Base-by-base conservation (phyloP, 495 filamentous ascomycete genomes). In the Cercophora scortea region DNA sequence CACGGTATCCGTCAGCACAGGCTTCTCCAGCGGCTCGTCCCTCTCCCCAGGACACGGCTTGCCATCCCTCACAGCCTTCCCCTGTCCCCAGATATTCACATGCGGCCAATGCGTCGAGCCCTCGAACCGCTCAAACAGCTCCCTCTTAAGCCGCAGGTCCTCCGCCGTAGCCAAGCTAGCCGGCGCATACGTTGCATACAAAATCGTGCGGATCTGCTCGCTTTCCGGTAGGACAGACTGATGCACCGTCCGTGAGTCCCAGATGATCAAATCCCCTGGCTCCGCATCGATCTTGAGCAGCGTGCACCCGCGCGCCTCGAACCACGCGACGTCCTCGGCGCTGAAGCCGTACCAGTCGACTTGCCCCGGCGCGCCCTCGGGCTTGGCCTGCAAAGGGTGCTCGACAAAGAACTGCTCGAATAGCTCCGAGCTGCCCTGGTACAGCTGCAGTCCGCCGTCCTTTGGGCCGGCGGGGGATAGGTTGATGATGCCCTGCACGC, bases 401-500 rank as follows among this genome's bases (percentile, higher is more conserved):
- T 40, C 38, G 38, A 7, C 38, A 7, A 40, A 40, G 54, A 70
- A 74, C 53, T 69, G 51, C 25, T 68, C 61, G 13, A 59, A 66
- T 8, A 72, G 32, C 3, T 11, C 38, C 38, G 38, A 62, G 51
- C 51, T 72, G 68, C 0, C 55, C 63, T 33, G 68, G 69, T 9
- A 72, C 13, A 71, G 62, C 36, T 71, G 69, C 3, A 74, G 64
- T 4, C 71, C 71, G 12, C 71, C 71, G 47, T 78, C 74, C 6
- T 71, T 57, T 15, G 71, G 67, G 0, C 73, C 74, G 50, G 62
- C 65, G 25, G 72, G 73, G 9, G 61, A 51, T 0, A 74, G 61
- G 56, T 76, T 78, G 1, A 76, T 63, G 12, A 78, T 60, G n/a
- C 72, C 74, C 52, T 78, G 74, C 19, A 76, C 58, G 51, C 74